A percentile compares a stretch with the other conserved stretches of the same genome.
phyloP scores from a whole-genome alignment of 768 basidiomycete genomes.

The Serendipita sp. region DNA sequence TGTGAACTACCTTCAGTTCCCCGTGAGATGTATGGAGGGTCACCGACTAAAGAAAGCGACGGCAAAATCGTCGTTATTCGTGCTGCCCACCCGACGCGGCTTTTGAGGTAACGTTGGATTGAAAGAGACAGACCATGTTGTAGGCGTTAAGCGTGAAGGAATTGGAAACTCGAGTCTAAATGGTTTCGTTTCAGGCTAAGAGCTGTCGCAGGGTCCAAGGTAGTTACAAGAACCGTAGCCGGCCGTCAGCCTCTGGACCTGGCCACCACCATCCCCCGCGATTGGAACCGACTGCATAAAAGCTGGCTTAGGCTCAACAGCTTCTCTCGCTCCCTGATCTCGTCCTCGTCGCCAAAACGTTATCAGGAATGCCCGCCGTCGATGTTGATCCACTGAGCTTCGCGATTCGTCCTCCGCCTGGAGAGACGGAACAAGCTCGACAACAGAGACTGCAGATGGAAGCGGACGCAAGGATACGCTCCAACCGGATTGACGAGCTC shows the following conservation, averaged over 20 bases:
- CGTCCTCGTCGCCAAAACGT: neutral
- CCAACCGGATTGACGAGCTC: slow-evolving; percentile 34
- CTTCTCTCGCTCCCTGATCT: neutral
- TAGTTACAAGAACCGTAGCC: neutral
- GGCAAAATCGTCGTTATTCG: too few relatives aligned
- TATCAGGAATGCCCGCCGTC: neutral
- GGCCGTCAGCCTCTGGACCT: neutral
- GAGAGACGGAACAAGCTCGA: slow-evolving; percentile 26
- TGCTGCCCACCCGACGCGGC: too few relatives aligned
- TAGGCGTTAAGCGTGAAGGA: too few relatives aligned
- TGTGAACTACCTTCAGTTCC: slow-evolving; percentile 63
- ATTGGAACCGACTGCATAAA: too few relatives aligned
- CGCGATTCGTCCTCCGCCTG: slow-evolving; percentile 21
- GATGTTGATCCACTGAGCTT: slow-evolving; percentile 38
- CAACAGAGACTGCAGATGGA: slow-evolving; percentile 21
- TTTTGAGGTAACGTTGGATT: too few relatives aligned
- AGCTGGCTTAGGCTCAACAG: too few relatives aligned
- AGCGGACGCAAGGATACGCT: slow-evolving; percentile 30
- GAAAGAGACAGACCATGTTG: too few relatives aligned
- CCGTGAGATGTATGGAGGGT: slow-evolving; percentile 90
- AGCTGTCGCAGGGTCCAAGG: neutral
- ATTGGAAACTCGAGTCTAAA: too few relatives aligned
- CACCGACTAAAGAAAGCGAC: slow-evolving; percentile 48
- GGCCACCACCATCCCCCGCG: neutral
- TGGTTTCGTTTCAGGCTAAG: too few relatives aligned